phyloP scores from a whole-genome alignment of 371 early-diverging fungal species.

The Rhizopus stolonifer region DNA sequence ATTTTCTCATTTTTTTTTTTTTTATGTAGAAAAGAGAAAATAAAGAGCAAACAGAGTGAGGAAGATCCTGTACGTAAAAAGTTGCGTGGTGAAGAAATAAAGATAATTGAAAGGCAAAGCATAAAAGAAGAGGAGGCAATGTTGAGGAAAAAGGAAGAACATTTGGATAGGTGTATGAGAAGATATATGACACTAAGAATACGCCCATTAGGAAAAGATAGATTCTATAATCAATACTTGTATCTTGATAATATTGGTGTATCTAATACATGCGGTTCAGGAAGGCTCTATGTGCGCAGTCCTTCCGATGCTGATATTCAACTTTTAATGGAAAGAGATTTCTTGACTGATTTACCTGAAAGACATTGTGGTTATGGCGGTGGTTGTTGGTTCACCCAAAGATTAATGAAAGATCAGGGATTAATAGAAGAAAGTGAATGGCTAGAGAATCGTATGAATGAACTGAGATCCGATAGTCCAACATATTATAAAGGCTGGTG shows the following conservation, averaged over 20 bases:
- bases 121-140: conserved; percentile 53
- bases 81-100: conserved; percentile 40
- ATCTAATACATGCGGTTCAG: conserved; percentile 57
- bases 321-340: conserved; percentile 44
- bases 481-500: conserved; percentile 37
- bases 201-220: conserved; percentile 75
- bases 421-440: conserved; percentile 41
- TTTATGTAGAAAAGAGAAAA: conserved; percentile 49
- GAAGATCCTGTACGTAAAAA: conserved; percentile 27
- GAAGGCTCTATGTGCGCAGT: conserved; percentile 65
- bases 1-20: too few relatives aligned
- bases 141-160: conserved; percentile 54
- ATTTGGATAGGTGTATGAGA: conserved; percentile 64
- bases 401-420: conserved; percentile 45
- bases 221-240: conserved; percentile 84
- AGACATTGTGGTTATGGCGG: conserved; percentile 45
- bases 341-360: conserved; percentile 20
- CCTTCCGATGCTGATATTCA: conserved; percentile 55
- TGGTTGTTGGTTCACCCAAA: conserved; percentile 37
- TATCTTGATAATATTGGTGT: conserved; percentile 79
- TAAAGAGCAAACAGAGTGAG: conserved; percentile 31
- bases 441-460: conserved; percentile 34
- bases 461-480: conserved; percentile 9
- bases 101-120: conserved; percentile 47
- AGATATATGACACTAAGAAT: conserved; percentile 65